A percentile compares a stretch with the other conserved stretches of the same genome.
phyloP scores from a whole-genome alignment of 1,284 basidiomycete genomes.

The Bondarzewia mesenterica region DNA sequence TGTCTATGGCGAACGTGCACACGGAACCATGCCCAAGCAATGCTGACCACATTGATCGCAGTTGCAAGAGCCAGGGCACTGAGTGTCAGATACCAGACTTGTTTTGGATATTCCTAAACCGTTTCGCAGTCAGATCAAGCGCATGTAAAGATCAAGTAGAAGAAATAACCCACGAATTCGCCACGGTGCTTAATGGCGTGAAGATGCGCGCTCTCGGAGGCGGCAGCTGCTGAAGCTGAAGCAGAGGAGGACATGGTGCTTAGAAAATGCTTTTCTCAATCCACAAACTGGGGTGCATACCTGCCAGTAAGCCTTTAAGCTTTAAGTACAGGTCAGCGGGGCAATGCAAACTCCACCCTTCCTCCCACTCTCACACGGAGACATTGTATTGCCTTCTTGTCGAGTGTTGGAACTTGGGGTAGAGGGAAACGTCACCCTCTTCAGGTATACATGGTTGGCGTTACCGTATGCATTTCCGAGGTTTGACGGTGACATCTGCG shows the following conservation, averaged over 20 bases:
- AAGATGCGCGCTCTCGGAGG: constrained; percentile 5
- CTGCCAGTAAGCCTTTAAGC: too few species aligned
- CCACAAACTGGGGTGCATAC: too few species aligned
- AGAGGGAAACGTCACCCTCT: background rate
- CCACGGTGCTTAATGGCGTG: constrained; percentile 7
- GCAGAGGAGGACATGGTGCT: constrained; percentile 1
- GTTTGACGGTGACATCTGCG: too few species aligned
- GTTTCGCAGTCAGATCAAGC: background rate
- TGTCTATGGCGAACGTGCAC: background rate
- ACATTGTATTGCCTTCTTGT: background rate
- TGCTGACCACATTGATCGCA: constrained; percentile 13
- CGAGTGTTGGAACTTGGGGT: background rate
- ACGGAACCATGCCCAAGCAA: constrained; percentile 16
- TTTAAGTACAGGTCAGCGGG: too few species aligned
- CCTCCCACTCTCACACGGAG: background rate
- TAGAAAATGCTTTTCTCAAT: too few species aligned
- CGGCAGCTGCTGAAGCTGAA: constrained; percentile 4
- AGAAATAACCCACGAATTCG: constrained; percentile 3
- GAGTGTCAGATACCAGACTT: constrained; percentile 19
- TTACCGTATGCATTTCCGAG: background rate
- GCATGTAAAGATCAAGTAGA: background rate
- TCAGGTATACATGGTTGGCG: background rate
- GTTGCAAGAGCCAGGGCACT: constrained; percentile 15
- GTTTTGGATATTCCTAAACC: constrained; percentile 16
- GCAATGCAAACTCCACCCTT: background rate